phyloP scores from a whole-genome alignment of 2,329 filamentous ascomycete species.

The Scolecobasidium constrictum region DNA sequence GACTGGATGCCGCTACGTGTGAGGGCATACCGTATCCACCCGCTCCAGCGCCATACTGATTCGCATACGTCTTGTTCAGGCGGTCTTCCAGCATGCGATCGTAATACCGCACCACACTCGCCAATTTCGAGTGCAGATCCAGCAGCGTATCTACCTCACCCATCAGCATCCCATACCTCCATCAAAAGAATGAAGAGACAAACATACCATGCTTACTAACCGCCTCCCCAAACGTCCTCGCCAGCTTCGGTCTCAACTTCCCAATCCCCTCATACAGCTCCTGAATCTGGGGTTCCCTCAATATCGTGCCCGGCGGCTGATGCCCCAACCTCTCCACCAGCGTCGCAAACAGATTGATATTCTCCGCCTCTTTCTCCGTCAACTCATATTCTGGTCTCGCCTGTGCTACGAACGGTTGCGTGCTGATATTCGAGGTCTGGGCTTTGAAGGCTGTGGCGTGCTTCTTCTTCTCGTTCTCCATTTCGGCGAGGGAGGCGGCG shows the following conservation, averaged over 20 bases:
- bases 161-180: slow-evolving; percentile 21
- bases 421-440: slow-evolving; percentile 50
- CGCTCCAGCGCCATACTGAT: too few species aligned
- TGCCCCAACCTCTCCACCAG: slow-evolving; percentile 90
- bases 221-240: slow-evolving; percentile 91
- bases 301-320: slow-evolving; percentile 86
- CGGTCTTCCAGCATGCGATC: slow-evolving; percentile 96
- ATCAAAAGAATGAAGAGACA: neutral
- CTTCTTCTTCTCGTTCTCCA: slow-evolving; percentile 95
- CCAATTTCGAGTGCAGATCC: slow-evolving; percentile 88
- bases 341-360: slow-evolving; percentile 92
- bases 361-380: slow-evolving; percentile 86
- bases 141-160: slow-evolving; percentile 68
- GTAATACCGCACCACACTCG: slow-evolving; percentile 93
- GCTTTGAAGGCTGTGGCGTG: slow-evolving; percentile 77
- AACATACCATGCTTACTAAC: slow-evolving; percentile 92
- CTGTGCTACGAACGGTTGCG: slow-evolving; percentile 35
- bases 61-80: slow-evolving; percentile 82
- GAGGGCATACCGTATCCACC: slow-evolving; percentile 28
- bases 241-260: slow-evolving; percentile 82
- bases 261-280: slow-evolving; percentile 97
- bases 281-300: slow-evolving; percentile 96
- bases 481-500: slow-evolving; percentile 85
- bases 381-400: slow-evolving; percentile 93
- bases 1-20: neutral